Percentiles rank a stretch among this genome's conserved stretches.
Evolutionary conservation across 495 filamentous ascomycete species (phyloP).

Genomic region (Penicillium alfredii): DNA sequence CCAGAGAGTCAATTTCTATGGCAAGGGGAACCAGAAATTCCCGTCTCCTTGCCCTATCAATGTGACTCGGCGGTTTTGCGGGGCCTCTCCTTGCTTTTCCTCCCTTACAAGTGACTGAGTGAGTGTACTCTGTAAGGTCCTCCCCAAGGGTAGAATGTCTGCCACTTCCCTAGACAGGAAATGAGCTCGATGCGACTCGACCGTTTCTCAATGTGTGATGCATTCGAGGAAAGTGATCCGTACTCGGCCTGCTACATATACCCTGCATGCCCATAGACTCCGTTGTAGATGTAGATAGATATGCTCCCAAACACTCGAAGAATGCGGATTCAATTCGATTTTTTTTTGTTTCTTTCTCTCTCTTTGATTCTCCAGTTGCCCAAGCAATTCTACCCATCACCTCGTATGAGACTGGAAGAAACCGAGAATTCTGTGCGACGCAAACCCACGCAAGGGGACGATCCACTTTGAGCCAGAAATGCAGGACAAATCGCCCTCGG

Average conservation of each 20-base stretch:
- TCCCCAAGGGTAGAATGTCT: constrained; percentile 12
- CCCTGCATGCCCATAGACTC: too few species aligned
- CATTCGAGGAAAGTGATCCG: too few species aligned
- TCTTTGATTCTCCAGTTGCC: too few species aligned
- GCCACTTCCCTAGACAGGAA: constrained; percentile 8
- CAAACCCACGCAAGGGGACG: constrained; percentile 21
- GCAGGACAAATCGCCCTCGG: constrained; percentile 7
- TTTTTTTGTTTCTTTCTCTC: background rate
- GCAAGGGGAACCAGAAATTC: too few species aligned
- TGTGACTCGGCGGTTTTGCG: constrained; percentile 14
- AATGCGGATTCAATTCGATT: constrained; percentile 7
- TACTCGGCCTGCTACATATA: too few species aligned
- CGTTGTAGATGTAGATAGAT: too few species aligned
- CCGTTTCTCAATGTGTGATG: constrained; percentile 22
- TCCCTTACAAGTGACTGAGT: constrained; percentile 14
- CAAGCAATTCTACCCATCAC: constrained; percentile 5
- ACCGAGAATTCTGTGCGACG: constrained; percentile 13
- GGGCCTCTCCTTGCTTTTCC: constrained; percentile 21
- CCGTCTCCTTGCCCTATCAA: constrained; percentile 1
- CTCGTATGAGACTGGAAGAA: background rate
- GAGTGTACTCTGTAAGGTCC: constrained; percentile 13
- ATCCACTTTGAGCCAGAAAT: constrained; percentile 13
- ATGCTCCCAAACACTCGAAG: constrained; percentile 5
- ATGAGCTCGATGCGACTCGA: constrained; percentile 17
- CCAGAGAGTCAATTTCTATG: too few species aligned